Evolutionary conservation across 192 early-diverging fungal genomes (phyloP).

Genomic region (Umbelopsis ramanniana): DNA sequence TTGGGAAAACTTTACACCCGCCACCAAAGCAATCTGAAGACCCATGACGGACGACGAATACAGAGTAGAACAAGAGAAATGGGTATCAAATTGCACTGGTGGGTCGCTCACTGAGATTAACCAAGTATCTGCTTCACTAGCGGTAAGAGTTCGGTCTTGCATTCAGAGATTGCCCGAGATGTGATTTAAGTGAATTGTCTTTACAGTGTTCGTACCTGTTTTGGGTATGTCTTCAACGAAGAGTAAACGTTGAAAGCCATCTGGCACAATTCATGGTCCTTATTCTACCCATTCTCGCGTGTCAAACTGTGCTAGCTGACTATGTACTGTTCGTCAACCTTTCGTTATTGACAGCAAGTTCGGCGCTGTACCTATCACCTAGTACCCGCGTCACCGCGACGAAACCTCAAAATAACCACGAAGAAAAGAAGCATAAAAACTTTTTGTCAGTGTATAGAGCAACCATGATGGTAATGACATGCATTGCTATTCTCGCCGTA

Average conservation of each 20-base stretch:
- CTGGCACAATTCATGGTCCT: constrained; percentile 26
- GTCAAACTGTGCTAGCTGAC: constrained; percentile 29
- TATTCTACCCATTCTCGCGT: constrained; percentile 22
- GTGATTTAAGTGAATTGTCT: no score
- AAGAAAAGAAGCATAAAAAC: constrained; percentile 21
- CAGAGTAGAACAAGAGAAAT: constrained; percentile 57
- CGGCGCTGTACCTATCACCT: background rate
- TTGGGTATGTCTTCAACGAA: constrained; percentile 6
- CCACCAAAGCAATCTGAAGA: background rate
- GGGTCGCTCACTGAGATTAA: constrained; percentile 54
- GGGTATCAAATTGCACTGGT: constrained; percentile 59
- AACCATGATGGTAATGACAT: constrained; percentile 78
- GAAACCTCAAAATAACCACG: background rate
- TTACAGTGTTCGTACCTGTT: constrained; percentile 21
- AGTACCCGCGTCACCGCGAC: background rate
- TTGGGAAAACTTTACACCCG: background rate
- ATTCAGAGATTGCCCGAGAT: no score
- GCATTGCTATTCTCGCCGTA: constrained; percentile 90
- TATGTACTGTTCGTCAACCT: constrained; percentile 17
- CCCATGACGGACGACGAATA: constrained; percentile 40
- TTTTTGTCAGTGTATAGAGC: constrained; percentile 78
- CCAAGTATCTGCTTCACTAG: constrained; percentile 42
- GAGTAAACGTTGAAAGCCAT: background rate
- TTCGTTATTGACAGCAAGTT: constrained; percentile 2
- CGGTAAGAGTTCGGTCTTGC: constrained; percentile 30